Evolutionary conservation across 1,284 basidiomycete species (phyloP).

Genomic region (Vanrija humicola): DNA sequence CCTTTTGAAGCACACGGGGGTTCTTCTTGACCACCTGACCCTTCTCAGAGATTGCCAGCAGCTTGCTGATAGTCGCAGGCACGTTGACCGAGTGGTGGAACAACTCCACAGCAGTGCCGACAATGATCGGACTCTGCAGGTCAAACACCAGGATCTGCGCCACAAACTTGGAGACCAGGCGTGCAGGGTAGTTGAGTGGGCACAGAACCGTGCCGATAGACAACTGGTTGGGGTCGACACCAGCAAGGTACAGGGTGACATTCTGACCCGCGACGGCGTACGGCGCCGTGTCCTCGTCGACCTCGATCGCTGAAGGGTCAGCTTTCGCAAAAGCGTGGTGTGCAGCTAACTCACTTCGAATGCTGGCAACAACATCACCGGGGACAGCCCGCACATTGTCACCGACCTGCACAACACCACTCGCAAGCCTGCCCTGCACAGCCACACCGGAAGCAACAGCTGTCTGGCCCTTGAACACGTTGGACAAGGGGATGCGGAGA

Average conservation of each 20-base stretch:
- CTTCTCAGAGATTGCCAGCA: constrained; percentile 74
- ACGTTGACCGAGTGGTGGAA: constrained; percentile 93
- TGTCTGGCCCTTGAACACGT: constrained; percentile 87
- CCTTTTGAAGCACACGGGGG: constrained; percentile 81
- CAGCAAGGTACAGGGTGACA: constrained; percentile 75
- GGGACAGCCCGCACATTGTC: constrained; percentile 82
- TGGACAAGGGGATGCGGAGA: constrained; percentile 83
- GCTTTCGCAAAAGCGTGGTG: neutral
- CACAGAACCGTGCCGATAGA: constrained; percentile 87
- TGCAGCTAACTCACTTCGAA: constrained; percentile 61
- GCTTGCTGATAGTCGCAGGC: constrained; percentile 77
- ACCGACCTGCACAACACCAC: constrained; percentile 86
- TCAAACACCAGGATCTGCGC: constrained; percentile 94
- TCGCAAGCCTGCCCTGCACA: constrained; percentile 79
- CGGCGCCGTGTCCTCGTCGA: constrained; percentile 69
- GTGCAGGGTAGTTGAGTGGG: constrained; percentile 63
- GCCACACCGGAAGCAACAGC: constrained; percentile 66
- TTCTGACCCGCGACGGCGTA: constrained; percentile 92
- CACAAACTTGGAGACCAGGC: constrained; percentile 69
- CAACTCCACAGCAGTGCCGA: constrained; percentile 82
- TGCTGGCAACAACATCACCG: constrained; percentile 81
- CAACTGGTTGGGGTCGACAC: constrained; percentile 81
- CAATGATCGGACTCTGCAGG: constrained; percentile 79
- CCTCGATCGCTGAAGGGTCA: constrained; percentile 59
- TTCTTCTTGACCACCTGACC: constrained; percentile 72